phyloP scores from a whole-genome alignment of 1,284 basidiomycete species.

The Ustilago bromivora region DNA sequence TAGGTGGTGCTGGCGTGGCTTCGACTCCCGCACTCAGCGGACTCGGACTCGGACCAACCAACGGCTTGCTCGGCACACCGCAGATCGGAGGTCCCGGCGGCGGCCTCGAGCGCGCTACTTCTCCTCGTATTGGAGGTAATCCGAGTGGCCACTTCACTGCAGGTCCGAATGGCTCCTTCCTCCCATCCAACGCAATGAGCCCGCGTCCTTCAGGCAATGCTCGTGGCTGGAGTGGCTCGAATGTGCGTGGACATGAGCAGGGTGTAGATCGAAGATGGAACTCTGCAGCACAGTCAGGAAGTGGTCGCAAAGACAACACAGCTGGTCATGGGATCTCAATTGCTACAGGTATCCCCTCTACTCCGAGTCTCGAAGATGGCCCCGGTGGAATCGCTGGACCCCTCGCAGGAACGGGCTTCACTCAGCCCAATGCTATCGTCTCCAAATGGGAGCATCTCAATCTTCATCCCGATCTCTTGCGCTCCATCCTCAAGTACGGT shows the following conservation, averaged over 20 bases:
- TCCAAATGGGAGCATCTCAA: constrained; percentile 96
- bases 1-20: constrained; percentile 4
- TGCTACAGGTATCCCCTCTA: constrained; percentile 18
- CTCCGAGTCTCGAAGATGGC: constrained; percentile 31
- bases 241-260: constrained; percentile 23
- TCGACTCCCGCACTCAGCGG: constrained; percentile 27
- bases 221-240: constrained; percentile 34
- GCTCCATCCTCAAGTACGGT: constrained; percentile 93
- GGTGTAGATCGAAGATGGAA: constrained; percentile 36
- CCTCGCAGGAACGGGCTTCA: constrained; percentile 73
- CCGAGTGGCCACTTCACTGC: constrained; percentile 24
- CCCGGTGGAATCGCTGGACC: constrained; percentile 1
- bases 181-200: constrained; percentile 27
- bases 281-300: constrained; percentile 14
- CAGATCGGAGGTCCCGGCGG: constrained; percentile 31
- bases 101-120: constrained; percentile 33
- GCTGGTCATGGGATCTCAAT: neutral
- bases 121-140: constrained; percentile 37
- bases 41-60: constrained; percentile 32
- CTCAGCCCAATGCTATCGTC: constrained; percentile 82
- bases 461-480: constrained; percentile 85
- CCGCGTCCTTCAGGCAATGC: constrained; percentile 42
- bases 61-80: constrained; percentile 37
- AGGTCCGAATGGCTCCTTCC: constrained; percentile 21
- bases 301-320: constrained; percentile 19